Evolutionary conservation across 805 yeast species (phyloP).

Genomic region (Metschnikowia gelsemii): DNA sequence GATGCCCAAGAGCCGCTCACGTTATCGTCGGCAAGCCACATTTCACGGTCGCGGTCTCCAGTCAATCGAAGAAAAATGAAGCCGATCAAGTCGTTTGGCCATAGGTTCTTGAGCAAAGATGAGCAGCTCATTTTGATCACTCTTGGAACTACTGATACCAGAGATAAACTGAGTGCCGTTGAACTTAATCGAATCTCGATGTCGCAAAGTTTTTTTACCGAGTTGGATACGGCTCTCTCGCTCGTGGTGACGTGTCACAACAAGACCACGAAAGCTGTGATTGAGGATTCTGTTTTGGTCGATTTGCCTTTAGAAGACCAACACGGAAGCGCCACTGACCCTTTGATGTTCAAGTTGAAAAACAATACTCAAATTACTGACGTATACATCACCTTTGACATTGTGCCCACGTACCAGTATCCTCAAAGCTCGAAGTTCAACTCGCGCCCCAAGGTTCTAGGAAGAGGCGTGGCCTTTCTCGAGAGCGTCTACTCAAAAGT

Average conservation of each 20-base stretch:
- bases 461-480: conserved; percentile 80
- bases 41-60: conserved; percentile 17
- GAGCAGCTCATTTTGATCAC: conserved; percentile 79
- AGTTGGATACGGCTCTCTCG: conserved; percentile 84
- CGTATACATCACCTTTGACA: conserved; percentile 70
- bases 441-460: conserved; percentile 42
- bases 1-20: conserved; percentile 23
- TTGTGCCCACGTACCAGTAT: conserved; percentile 82
- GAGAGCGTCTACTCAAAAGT: conserved; percentile 61
- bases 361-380: conserved; percentile 47
- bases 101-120: conserved; percentile 59
- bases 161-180: conserved; percentile 58
- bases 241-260: conserved; percentile 53
- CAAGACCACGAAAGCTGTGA: conserved; percentile 26
- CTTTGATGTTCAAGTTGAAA: conserved; percentile 67
- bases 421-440: conserved; percentile 11
- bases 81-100: conserved; percentile 84
- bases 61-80: conserved; percentile 31
- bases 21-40: conserved; percentile 9
- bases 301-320: conserved; percentile 85
- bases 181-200: conserved; percentile 72
- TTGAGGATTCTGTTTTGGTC: conserved; percentile 58
- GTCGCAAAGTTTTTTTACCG: conserved; percentile 74
- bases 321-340: conserved; percentile 65
- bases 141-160: conserved; percentile 79